These are phyloP conservation scores for Dothideomycetidae sp. DNA, from an alignment of 2,329 filamentous ascomycete species.

Conservation along the genomic window DNA sequence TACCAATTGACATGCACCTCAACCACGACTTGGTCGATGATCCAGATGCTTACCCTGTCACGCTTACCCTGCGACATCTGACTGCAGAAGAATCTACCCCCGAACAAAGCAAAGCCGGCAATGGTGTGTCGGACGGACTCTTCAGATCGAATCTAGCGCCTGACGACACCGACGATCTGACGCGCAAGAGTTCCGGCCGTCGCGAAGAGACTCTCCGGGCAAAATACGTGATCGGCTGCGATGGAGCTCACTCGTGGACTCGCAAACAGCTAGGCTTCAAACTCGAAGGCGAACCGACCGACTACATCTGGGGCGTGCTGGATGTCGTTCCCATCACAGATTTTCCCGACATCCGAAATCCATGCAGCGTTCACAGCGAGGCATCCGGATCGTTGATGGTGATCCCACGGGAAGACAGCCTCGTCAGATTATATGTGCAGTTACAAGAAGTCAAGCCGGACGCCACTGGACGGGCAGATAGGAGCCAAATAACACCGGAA, in stretches of 20 bases:
- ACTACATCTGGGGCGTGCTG: conserved; percentile 20
- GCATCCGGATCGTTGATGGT: conserved; percentile 67
- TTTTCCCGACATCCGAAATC: conserved; percentile 41
- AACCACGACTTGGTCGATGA: conserved; percentile 38
- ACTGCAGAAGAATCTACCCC: conserved; percentile 44
- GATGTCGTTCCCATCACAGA: conserved; percentile 19
- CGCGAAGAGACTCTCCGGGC: conserved; percentile 12
- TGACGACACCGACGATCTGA: conserved; percentile 15
- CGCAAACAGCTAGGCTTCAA: conserved; percentile 15
- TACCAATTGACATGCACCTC: conserved; percentile 42
- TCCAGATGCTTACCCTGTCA: conserved; percentile 43
- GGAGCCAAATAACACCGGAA: conserved; percentile 49
- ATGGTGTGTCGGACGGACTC: conserved; percentile 35
- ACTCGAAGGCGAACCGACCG: conserved; percentile 18
- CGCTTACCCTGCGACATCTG: conserved; percentile 43
- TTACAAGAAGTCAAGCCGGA: conserved; percentile 28
- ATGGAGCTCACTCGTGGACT: conserved; percentile 14
- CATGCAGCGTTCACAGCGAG: conserved; percentile 40
- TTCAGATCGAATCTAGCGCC: conserved; percentile 40
- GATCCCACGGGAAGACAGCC: conserved; percentile 40
- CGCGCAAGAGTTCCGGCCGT: conserved; percentile 11
- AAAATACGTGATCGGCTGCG: conserved; percentile 15
- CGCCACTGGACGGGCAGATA: conserved; percentile 36
- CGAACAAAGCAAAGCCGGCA: conserved; percentile 25
- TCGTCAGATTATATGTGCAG: conserved; percentile 23